Conservation (phyloP, 2,329 filamentous ascomycete species). For the Gnomoniopsis sp. region DNA sequence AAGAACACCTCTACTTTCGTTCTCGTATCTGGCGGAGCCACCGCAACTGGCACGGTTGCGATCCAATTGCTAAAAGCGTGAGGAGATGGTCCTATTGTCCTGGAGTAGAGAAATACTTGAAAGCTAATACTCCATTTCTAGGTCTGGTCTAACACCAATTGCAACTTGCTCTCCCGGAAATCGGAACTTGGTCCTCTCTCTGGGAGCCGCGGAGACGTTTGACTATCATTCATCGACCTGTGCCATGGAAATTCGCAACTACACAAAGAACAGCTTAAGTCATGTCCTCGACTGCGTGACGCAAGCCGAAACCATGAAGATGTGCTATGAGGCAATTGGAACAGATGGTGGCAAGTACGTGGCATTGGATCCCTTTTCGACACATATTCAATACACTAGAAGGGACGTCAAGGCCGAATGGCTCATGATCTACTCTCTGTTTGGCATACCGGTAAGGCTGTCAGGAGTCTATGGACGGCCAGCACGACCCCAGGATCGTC, state of each 20-base stretch:
- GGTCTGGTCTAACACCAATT: constrained; percentile 3
- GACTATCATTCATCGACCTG: constrained; percentile 46
- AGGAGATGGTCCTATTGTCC: not conserved
- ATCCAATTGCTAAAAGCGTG: not conserved
- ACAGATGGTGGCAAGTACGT: not conserved
- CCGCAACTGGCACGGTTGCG: not conserved
- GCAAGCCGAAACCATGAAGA: not conserved
- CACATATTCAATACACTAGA: not conserved
- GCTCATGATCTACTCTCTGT: not conserved
- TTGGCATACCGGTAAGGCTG: not conserved
- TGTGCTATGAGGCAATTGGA: constrained; percentile 5
- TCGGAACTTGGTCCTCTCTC: constrained; percentile 40
- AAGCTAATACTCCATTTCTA: not conserved
- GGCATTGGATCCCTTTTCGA: not conserved
- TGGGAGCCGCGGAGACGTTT: constrained; percentile 47
- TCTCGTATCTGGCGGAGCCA: constrained; percentile 1
- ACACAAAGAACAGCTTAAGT: constrained; percentile 39
- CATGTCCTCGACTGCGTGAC: constrained; percentile 46
- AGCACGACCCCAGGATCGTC: not conserved
- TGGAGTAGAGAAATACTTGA: too few species aligned
- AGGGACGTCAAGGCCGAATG: not conserved
- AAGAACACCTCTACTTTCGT: constrained; percentile 15
- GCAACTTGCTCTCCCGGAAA: constrained; percentile 37
- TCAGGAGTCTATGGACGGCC: constrained; percentile 3
- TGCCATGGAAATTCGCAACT: constrained; percentile 42